Conservation (phyloP, 1,139 yeast species). For the Saccharomyces pastorianus region DNA sequence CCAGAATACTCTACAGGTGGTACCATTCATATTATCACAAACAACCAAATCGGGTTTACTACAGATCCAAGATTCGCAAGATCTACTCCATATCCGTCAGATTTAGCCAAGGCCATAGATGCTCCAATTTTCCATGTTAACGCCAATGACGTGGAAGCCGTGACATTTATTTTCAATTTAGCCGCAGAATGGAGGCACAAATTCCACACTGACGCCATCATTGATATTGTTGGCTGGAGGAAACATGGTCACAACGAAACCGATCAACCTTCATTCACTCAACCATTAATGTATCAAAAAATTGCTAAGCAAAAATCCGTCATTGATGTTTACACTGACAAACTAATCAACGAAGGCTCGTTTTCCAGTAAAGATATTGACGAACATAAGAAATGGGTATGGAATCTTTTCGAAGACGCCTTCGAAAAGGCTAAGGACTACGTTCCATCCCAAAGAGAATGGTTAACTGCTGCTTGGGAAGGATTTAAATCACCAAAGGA, state of each 20-base stretch:
- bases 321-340: conserved; percentile 72
- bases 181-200: conserved; percentile 99
- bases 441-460: conserved; percentile 87
- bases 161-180: conserved; percentile 81
- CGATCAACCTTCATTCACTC: conserved; percentile 97
- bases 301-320: conserved; percentile 86
- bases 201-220: conserved; percentile 91
- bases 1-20: conserved; percentile 99
- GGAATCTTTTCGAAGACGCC: conserved; percentile 88
- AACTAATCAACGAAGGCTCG: conserved; percentile 76
- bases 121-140: conserved; percentile 99
- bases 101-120: conserved; percentile 89
- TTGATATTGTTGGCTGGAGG: conserved; percentile 97
- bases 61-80: conserved; percentile 97
- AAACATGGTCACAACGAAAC: conserved; percentile 99
- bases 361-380: conserved; percentile 85
- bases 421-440: conserved; percentile 83
- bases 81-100: conserved; percentile 97
- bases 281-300: conserved; percentile 91
- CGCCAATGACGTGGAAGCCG: conserved; percentile 95
- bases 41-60: conserved; percentile 98
- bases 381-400: conserved; percentile 97
- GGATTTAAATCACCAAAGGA: conserved; percentile 97
- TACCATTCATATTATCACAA: conserved; percentile 89
- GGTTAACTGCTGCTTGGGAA: conserved; percentile 99